phyloP scores from a whole-genome alignment of 352 stramenopile genomes.

The Blastocystis sp. region DNA sequence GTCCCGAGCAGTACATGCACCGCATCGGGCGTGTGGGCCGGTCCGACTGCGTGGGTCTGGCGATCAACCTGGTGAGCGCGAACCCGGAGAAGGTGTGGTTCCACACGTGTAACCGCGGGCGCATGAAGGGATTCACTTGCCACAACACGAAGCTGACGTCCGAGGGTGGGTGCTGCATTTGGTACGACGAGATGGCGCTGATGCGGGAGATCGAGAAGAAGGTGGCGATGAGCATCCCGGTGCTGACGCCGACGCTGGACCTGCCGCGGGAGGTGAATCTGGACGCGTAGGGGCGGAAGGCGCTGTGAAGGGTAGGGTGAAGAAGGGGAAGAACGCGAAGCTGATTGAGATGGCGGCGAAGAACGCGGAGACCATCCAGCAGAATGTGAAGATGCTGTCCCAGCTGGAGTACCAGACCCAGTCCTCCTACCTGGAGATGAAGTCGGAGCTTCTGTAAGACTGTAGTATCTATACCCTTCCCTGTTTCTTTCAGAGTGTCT shows the following conservation, averaged over 20 bases:
- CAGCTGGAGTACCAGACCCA: slow-evolving; percentile 34
- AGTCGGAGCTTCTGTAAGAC: not conserved
- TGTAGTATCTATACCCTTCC: no score
- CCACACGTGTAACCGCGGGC: slow-evolving; percentile 69
- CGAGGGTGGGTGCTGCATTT: slow-evolving; percentile 69
- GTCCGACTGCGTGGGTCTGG: slow-evolving; percentile 74
- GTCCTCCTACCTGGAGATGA: slow-evolving; percentile 28
- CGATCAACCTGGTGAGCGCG: slow-evolving; percentile 75
- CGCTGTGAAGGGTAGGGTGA: slow-evolving; percentile 16
- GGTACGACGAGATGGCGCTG: slow-evolving; percentile 61
- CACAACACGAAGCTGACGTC: slow-evolving; percentile 50
- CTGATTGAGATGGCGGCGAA: slow-evolving; percentile 46
- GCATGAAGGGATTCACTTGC: slow-evolving; percentile 65
- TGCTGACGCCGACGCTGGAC: not conserved
- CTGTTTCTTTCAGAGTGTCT: no score
- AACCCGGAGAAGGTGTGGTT: slow-evolving; percentile 75
- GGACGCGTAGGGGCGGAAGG: not conserved
- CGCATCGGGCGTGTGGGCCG: slow-evolving; percentile 76
- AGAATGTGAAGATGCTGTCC: slow-evolving; percentile 52
- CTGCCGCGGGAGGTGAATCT: slow-evolving; percentile 33
- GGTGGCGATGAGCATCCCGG: slow-evolving; percentile 9
- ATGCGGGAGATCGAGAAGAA: slow-evolving; percentile 44
- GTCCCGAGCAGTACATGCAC: slow-evolving; percentile 77
- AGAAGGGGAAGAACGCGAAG: slow-evolving; percentile 33
- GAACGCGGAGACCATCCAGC: slow-evolving; percentile 34